phyloP scores from a whole-genome alignment of 306 rosid species.

The Adenanthera pavonina region DNA sequence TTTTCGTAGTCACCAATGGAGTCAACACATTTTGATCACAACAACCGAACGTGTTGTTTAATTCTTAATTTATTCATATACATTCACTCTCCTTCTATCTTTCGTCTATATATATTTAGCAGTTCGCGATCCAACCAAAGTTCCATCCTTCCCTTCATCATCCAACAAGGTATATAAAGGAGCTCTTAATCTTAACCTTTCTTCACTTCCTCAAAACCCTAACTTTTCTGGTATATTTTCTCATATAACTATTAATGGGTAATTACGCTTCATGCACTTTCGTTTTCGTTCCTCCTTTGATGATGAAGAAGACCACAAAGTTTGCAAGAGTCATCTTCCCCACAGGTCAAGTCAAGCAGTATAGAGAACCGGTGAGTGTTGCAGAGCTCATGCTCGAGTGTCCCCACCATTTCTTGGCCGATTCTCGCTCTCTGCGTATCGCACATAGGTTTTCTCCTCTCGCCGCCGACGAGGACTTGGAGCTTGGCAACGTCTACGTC shows the following conservation, averaged over 20 bases:
- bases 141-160: not conserved
- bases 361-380: constrained; percentile 55
- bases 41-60: not conserved
- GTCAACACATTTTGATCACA: not conserved
- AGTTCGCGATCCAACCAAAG: not conserved
- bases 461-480: constrained; percentile 69
- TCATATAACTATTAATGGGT: constrained; percentile 45
- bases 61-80: too few species aligned
- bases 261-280: constrained; percentile 70
- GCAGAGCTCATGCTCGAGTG: constrained; percentile 82
- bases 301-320: constrained; percentile 47
- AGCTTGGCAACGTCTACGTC: constrained; percentile 63
- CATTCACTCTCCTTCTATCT: not conserved
- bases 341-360: constrained; percentile 58
- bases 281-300: constrained; percentile 46
- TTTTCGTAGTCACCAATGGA: not conserved
- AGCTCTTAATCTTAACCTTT: too few species aligned
- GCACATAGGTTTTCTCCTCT: constrained; percentile 70
- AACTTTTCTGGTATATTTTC: not conserved
- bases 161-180: too few species aligned
- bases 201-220: not conserved
- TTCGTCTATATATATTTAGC: not conserved
- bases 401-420: constrained; percentile 52
- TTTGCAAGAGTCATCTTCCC: constrained; percentile 66
- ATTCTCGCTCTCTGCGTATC: constrained; percentile 60